These are phyloP conservation scores for Syzygium grande DNA, from an alignment of 345 rosid genomes.

Conservation along the genomic window DNA sequence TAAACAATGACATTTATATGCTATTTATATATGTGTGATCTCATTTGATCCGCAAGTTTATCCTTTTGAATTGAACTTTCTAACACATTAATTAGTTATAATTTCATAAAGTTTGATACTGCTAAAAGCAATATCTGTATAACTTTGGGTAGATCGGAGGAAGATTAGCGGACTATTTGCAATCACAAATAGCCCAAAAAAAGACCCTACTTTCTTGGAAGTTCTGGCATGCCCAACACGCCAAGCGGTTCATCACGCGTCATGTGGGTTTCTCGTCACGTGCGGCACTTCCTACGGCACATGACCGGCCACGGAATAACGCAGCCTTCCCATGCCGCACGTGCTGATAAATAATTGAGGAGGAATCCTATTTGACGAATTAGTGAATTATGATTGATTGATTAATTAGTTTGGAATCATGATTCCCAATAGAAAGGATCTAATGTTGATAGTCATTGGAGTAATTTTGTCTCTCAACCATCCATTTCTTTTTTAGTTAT, in stretches of 20 bases:
- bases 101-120: neutral
- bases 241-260: neutral
- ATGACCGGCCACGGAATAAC: neutral
- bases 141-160: neutral
- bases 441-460: neutral
- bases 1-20: no score
- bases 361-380: neutral
- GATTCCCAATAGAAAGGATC: neutral
- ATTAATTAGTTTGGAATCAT: neutral
- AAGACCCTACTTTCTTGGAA: neutral
- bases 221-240: neutral
- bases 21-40: no score
- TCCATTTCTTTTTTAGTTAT: neutral
- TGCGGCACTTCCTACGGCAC: neutral
- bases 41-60: rapidly evolving
- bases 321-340: neutral
- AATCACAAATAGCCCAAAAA: neutral
- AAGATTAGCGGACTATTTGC: neutral
- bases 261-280: neutral
- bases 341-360: neutral
- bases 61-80: no score
- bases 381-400: neutral
- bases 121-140: neutral
- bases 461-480: neutral
- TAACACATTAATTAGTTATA: neutral